Conservation (phyloP, 192 early-diverging fungal species). For the Piromyces sp. region DNA sequence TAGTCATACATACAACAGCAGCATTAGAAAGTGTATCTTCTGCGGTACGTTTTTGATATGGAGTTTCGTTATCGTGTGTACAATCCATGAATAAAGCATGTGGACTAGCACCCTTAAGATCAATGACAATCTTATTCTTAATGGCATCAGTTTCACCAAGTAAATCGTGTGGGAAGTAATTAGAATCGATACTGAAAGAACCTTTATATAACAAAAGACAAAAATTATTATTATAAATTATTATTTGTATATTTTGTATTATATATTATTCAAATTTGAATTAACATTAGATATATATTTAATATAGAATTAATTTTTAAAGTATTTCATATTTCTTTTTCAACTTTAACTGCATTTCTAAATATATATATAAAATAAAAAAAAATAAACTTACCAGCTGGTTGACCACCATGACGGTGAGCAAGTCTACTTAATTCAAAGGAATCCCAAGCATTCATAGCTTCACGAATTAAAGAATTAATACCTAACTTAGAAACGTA, state of each 20-base stretch:
- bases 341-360: no score
- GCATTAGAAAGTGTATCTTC: constrained; percentile 84
- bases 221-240: neutral
- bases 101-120: constrained; percentile 59
- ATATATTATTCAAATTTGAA: no score
- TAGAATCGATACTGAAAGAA: constrained; percentile 24
- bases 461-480: constrained; percentile 90
- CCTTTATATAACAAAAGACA: no score
- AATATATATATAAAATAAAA: no score
- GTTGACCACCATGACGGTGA: constrained; percentile 80
- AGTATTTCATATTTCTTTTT: no score
- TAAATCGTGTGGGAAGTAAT: constrained; percentile 46
- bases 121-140: constrained; percentile 32
- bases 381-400: constrained; percentile 41
- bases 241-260: no score
- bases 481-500: constrained; percentile 90
- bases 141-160: constrained; percentile 12
- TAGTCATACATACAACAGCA: constrained; percentile 74
- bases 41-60: constrained; percentile 73
- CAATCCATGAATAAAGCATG: constrained; percentile 97
- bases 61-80: constrained; percentile 97
- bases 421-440: constrained; percentile 74
- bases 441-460: constrained; percentile 93
- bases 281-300: no score
- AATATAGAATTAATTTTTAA: no score